Evolutionary conservation across 768 basidiomycete species (phyloP).

Genomic region (Termitomyces sp.): DNA sequence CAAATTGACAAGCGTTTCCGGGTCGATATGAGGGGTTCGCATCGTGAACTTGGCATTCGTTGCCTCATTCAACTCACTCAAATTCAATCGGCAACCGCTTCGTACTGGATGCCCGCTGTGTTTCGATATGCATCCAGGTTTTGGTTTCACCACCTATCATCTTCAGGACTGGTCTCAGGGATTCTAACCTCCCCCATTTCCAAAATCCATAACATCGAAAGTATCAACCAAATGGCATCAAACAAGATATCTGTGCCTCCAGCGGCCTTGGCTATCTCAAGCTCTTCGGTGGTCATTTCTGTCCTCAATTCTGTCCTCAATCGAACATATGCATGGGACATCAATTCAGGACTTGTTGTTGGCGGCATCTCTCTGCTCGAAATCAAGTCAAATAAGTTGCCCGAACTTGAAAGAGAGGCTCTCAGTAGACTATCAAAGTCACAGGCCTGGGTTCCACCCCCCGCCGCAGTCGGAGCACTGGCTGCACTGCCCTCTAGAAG

Average conservation of each 20-base stretch:
- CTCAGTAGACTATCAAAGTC: neutral
- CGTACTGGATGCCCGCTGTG: neutral
- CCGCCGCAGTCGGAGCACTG: neutral
- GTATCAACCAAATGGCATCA: neutral
- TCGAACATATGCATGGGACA: neutral
- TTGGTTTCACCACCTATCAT: too few relatives aligned
- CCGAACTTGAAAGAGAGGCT: neutral
- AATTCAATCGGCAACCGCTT: neutral
- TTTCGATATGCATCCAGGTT: conserved; percentile 11
- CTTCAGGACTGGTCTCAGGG: too few relatives aligned
- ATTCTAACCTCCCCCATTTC: neutral
- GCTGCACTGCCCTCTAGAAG: too few relatives aligned
- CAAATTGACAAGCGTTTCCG: neutral
- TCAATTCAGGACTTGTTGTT: neutral
- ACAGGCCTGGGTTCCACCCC: neutral
- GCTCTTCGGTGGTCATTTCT: neutral
- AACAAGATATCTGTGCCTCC: neutral
- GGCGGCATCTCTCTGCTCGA: neutral
- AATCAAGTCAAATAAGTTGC: neutral
- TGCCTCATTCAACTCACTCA: conserved; percentile 11
- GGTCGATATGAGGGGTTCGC: neutral
- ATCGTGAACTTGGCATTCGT: conserved; percentile 9
- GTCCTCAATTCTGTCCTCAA: too few relatives aligned
- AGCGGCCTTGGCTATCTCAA: neutral
- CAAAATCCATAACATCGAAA: neutral